Base-by-base conservation (phyloP, 108 stramenopile genomes). In the Pseudonitzschia multistriata region DNA sequence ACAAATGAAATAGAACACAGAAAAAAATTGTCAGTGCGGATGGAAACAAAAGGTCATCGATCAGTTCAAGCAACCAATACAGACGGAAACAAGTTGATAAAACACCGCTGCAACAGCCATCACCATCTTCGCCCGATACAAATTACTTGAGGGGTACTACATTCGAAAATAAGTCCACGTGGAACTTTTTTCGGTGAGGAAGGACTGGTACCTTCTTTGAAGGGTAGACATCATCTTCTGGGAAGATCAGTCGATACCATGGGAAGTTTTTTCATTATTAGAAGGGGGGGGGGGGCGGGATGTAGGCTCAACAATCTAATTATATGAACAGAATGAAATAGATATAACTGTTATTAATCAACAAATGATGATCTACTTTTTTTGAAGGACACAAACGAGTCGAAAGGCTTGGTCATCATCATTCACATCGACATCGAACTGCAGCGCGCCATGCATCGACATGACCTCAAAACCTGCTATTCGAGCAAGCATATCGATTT, bases 321-420 rank as follows among this genome's bases (percentile, higher is more conserved):
- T n/a, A n/a, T n/a, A n/a, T n/a, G n/a, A n/a, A n/a, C n/a, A n/a
- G n/a, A n/a, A n/a, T n/a, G n/a, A n/a, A n/a, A n/a, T n/a, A n/a
- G n/a, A n/a, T n/a, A n/a, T n/a, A n/a, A n/a, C n/a, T n/a, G n/a
- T n/a, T 45, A 24, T 25, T 8, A 52, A 52, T 25, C 22, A 52
- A 52, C 21, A 52, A 24, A 52, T 52, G 25, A 2, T 52, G 15
- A 6, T 59, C 22, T 65, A 64, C 31, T 64, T 21, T 57, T 87
- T 88, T 55, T 77, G 83, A 59, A 93, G 69, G 11, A 93, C 83
- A 53, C 85, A 90, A 5, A 93, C 89, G 39, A 93, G 77, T 56
- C 92, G 87, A 71, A 85, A 93, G 25, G 92, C 89, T 50, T 84
- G 79, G 14, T 88, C 83, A 31, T 86, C 88, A 53, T 84, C 75